These are phyloP conservation scores for Straminergon stramineum DNA, from an alignment of 225 moss, liverwort and hornwort species.

Conservation along the genomic window DNA sequence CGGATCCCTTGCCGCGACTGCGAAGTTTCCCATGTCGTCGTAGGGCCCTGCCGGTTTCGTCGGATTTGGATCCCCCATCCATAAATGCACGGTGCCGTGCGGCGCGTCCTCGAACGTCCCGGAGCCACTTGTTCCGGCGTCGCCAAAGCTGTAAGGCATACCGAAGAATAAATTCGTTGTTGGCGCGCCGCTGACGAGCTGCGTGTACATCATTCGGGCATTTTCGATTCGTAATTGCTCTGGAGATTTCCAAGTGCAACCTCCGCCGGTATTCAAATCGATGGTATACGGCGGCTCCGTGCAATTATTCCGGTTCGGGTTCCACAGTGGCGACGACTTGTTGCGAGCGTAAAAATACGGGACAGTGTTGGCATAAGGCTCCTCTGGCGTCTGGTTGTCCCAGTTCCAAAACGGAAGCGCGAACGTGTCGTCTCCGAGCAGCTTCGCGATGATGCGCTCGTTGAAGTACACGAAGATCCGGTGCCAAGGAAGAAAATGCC, in stretches of 20 bases:
- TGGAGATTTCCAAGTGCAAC: slow-evolving; percentile 9
- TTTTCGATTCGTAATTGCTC: slow-evolving; percentile 6
- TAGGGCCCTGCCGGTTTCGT: neutral
- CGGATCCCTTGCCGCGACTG: slow-evolving; percentile 13
- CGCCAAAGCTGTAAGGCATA: slow-evolving; percentile 19
- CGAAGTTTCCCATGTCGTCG: slow-evolving; percentile 37
- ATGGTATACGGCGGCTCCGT: neutral
- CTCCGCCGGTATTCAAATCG: slow-evolving; percentile 7
- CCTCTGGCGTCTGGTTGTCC: slow-evolving; percentile 37
- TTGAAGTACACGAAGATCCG: slow-evolving; percentile 43
- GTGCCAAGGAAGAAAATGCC: slow-evolving; percentile 60
- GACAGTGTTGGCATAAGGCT: slow-evolving; percentile 11
- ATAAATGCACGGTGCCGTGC: slow-evolving; percentile 28
- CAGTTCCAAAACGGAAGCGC: slow-evolving; percentile 56
- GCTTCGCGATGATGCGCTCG: slow-evolving; percentile 29
- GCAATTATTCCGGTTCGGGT: slow-evolving; percentile 24
- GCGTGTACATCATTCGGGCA: slow-evolving; percentile 8
- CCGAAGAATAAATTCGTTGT: slow-evolving; percentile 23
- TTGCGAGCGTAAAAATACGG: slow-evolving; percentile 15
- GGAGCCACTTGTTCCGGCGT: neutral
- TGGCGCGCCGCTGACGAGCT: slow-evolving; percentile 19
- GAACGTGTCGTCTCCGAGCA: slow-evolving; percentile 36
- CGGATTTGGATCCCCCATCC: slow-evolving; percentile 22
- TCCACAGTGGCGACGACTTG: slow-evolving; percentile 21
- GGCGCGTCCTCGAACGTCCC: slow-evolving; percentile 33